Conservation (phyloP, 305 asterid species). For the Fraxinus paxiana region DNA sequence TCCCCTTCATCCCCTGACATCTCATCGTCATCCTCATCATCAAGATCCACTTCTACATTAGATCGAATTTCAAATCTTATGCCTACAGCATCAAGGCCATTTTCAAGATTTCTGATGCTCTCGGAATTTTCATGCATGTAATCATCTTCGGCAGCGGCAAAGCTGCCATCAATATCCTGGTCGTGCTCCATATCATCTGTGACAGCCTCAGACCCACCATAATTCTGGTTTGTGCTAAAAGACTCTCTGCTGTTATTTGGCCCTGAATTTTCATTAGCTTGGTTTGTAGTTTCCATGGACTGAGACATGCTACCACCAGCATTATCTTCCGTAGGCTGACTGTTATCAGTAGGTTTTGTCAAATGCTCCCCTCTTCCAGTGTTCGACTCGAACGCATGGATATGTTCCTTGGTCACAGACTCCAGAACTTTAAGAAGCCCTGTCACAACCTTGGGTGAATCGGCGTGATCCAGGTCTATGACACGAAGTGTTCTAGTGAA, state of each 20-base stretch:
- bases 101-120: slow-evolving; percentile 59
- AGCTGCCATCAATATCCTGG: slow-evolving; percentile 83
- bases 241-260: slow-evolving; percentile 50
- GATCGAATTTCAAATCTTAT: slow-evolving; percentile 80
- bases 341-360: slow-evolving; percentile 47
- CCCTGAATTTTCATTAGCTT: slow-evolving; percentile 47
- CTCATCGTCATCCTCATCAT: slow-evolving; percentile 81
- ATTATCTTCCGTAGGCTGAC: slow-evolving; percentile 45
- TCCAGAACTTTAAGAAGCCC: slow-evolving; percentile 88
- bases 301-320: slow-evolving; percentile 36
- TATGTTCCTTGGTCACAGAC: slow-evolving; percentile 86
- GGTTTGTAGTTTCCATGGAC: slow-evolving; percentile 42
- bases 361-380: slow-evolving; percentile 54
- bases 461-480: slow-evolving; percentile 80
- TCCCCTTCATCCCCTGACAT: slow-evolving; percentile 91
- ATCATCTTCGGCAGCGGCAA: slow-evolving; percentile 76
- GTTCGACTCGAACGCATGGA: slow-evolving; percentile 67
- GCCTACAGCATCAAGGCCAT: slow-evolving; percentile 58
- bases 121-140: slow-evolving; percentile 87
- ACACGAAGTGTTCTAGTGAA: slow-evolving; percentile 65
- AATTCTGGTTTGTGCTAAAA: slow-evolving; percentile 48
- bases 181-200: slow-evolving; percentile 99
- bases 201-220: slow-evolving; percentile 81
- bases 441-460: slow-evolving; percentile 73
- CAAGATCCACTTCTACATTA: slow-evolving; percentile 65